These are phyloP conservation scores for Linaria vulgaris DNA, from an alignment of 257 asterid genomes.

Conservation along the genomic window DNA sequence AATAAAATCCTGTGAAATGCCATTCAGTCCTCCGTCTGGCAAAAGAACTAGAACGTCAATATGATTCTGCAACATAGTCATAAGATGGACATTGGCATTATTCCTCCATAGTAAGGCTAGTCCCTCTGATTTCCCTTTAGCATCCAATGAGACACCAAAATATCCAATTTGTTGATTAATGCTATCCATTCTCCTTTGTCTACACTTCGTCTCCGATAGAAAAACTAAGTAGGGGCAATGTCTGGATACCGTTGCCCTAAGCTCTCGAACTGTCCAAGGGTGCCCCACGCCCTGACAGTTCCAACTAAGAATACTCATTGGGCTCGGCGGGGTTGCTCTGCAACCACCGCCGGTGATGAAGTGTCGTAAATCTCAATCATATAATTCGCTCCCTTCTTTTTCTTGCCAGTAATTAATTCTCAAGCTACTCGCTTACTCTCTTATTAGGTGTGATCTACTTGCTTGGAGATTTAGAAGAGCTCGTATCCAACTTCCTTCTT, in stretches of 20 bases:
- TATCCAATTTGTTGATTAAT: not conserved
- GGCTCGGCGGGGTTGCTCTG: too few relatives aligned
- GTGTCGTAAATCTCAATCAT: too few relatives aligned
- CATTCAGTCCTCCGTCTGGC: not conserved
- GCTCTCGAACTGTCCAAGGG: not conserved
- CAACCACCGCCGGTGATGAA: too few relatives aligned
- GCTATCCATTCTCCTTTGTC: not conserved
- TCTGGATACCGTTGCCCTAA: not conserved
- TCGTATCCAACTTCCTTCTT: too few relatives aligned
- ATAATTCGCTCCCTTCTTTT: too few relatives aligned
- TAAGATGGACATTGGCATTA: not conserved
- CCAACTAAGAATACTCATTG: not conserved
- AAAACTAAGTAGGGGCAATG: not conserved
- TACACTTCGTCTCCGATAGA: not conserved
- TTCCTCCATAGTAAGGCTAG: not conserved
- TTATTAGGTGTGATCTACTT: too few relatives aligned
- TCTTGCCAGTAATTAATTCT: too few relatives aligned
- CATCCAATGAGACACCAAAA: not conserved
- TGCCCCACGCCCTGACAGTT: not conserved
- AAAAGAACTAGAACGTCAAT: not conserved
- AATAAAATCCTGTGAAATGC: not conserved
- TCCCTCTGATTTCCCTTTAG: not conserved
- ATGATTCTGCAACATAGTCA: too few relatives aligned
- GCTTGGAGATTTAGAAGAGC: too few relatives aligned
- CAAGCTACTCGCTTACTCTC: too few relatives aligned